A percentile compares a stretch with the other conserved stretches of the same genome.
These are phyloP conservation scores for Galium porrigens DNA, from an alignment of 305 asterid species.

Conservation along the genomic window DNA sequence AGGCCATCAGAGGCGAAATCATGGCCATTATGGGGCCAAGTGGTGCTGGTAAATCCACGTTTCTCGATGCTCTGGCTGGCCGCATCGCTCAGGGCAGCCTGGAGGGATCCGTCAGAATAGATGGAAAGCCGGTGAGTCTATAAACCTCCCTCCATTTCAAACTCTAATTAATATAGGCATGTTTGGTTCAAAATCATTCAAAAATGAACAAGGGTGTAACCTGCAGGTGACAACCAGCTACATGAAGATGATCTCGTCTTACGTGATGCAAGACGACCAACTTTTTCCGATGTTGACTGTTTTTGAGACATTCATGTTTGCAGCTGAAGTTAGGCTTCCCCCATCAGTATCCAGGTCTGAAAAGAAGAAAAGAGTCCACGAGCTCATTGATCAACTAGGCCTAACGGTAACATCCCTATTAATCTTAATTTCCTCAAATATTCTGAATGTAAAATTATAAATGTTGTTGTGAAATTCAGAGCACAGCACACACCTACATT, in stretches of 20 bases:
- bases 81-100: slow-evolving; percentile 82
- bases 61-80: slow-evolving; percentile 82
- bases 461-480: slow-evolving; percentile 24
- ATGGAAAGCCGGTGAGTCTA: slow-evolving; percentile 55
- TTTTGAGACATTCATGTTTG: slow-evolving; percentile 71
- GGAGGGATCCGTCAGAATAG: slow-evolving; percentile 62
- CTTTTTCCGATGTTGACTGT: slow-evolving; percentile 77
- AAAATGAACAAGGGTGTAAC: neutral
- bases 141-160: neutral
- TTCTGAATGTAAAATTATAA: neutral
- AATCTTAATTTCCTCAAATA: neutral
- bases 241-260: slow-evolving; percentile 81
- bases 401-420: slow-evolving; percentile 34
- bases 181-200: neutral
- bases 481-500: slow-evolving; percentile 58
- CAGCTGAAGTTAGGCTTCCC: slow-evolving; percentile 82
- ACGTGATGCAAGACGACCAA: slow-evolving; percentile 90
- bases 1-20: slow-evolving; percentile 61
- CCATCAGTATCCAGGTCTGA: slow-evolving; percentile 55
- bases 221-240: slow-evolving; percentile 76
- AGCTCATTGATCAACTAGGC: slow-evolving; percentile 66
- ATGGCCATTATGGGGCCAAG: slow-evolving; percentile 91
- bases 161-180: neutral
- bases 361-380: slow-evolving; percentile 56
- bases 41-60: slow-evolving; percentile 80